A percentile compares a stretch with the other conserved stretches of the same genome.
Evolutionary conservation across 2,329 filamentous ascomycete species (phyloP).

Genomic region (Cercospora brassicicola): DNA sequence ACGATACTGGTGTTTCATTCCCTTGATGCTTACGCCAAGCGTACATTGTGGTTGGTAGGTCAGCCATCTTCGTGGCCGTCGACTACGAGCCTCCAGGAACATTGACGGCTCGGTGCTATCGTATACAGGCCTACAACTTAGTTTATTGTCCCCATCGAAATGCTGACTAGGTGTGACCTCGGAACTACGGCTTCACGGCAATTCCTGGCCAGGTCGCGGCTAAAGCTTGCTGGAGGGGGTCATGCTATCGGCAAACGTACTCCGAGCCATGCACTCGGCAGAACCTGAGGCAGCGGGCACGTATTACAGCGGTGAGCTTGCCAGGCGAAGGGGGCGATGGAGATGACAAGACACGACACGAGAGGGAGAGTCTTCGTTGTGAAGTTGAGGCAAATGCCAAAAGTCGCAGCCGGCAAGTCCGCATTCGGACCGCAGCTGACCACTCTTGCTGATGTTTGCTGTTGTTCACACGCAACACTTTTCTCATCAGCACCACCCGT

Average conservation of each 20-base stretch:
- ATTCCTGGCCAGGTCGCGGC: not conserved
- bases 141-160: not conserved
- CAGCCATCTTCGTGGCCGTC: not conserved
- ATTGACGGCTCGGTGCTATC: no score
- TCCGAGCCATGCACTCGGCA: not conserved
- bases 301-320: not conserved
- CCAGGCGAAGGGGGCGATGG: not conserved
- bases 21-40: not conserved
- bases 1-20: not conserved
- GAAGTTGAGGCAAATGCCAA: not conserved
- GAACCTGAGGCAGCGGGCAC: not conserved
- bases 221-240: not conserved
- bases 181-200: not conserved
- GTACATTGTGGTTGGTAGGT: not conserved
- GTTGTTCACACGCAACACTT: no score
- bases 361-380: not conserved
- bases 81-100: no score
- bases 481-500: no score
- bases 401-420: not conserved
- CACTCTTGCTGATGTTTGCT: not conserved
- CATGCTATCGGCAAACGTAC: not conserved
- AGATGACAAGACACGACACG: not conserved
- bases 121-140: not conserved
- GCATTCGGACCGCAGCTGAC: not conserved
- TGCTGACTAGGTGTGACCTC: not conserved